Percentiles rank a stretch among this genome's conserved stretches.
phyloP scores from a whole-genome alignment of 495 filamentous ascomycete genomes.

The Podospora australis region DNA sequence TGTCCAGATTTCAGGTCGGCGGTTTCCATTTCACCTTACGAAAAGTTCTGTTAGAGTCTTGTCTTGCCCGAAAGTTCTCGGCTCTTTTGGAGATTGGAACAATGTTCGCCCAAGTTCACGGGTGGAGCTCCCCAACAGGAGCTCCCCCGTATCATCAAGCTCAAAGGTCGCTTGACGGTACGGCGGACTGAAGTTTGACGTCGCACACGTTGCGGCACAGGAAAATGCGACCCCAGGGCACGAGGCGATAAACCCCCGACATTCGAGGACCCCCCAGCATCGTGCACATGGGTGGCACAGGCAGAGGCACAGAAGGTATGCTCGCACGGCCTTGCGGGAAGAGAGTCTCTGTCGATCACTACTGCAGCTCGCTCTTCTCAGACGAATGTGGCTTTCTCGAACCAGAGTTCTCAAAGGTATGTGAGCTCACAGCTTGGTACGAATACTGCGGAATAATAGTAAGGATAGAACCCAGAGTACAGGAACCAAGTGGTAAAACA shows the following conservation, averaged over 20 bases:
- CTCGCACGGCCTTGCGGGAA: neutral
- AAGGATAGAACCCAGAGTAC: no score
- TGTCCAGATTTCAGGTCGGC: no score
- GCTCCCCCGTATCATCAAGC: neutral
- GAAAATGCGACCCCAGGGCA: slow-evolving; percentile 1
- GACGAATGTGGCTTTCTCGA: neutral
- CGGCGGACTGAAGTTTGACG: neutral
- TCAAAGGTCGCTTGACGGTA: neutral
- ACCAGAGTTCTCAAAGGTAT: no score
- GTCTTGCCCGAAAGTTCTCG: no score
- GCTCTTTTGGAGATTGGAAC: no score
- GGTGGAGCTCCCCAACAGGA: no score
- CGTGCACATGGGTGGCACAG: neutral
- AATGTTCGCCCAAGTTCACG: no score
- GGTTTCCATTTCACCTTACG: no score
- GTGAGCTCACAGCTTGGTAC: no score
- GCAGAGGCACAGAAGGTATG: neutral
- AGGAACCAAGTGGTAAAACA: no score
- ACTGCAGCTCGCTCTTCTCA: slow-evolving; percentile 1
- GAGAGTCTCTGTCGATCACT: slow-evolving; percentile 1
- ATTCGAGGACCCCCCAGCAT: neutral
- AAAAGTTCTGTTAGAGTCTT: no score
- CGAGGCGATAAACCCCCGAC: neutral
- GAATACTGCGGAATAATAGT: no score
- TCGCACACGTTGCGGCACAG: slow-evolving; percentile 6